Evolutionary conservation across 768 basidiomycete species (phyloP).

Genomic region (Podaxis sp.): DNA sequence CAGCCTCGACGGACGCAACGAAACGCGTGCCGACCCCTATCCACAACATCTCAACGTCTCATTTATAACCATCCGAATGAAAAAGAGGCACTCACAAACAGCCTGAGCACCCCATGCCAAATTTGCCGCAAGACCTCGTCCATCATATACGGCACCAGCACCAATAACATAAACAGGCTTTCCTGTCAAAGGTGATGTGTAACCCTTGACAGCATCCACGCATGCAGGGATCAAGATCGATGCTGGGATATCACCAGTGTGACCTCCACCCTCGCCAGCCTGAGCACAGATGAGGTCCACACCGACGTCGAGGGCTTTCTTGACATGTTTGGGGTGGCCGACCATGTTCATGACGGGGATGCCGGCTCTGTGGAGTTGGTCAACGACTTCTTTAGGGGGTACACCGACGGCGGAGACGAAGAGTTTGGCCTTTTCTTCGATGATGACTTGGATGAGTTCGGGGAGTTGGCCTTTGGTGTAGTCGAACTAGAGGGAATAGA

Average conservation of each 20-base stretch:
- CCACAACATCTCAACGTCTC: background rate
- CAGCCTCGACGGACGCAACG: slow-evolving; percentile 77
- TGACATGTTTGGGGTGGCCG: slow-evolving; percentile 89
- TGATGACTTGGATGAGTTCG: slow-evolving; percentile 85
- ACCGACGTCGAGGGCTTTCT: slow-evolving; percentile 76
- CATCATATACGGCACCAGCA: slow-evolving; percentile 90
- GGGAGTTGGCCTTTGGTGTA: slow-evolving; percentile 86
- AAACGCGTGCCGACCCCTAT: slow-evolving; percentile 83
- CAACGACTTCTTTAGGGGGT: slow-evolving; percentile 76
- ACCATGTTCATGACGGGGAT: slow-evolving; percentile 95
- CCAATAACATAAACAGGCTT: slow-evolving; percentile 84
- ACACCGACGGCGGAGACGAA: slow-evolving; percentile 93
- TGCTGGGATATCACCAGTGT: slow-evolving; percentile 81
- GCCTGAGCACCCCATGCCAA: slow-evolving; percentile 86
- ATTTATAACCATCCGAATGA: background rate
- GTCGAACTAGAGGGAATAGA: slow-evolving; percentile 50
- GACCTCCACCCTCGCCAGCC: slow-evolving; percentile 88
- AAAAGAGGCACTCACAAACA: slow-evolving; percentile 58
- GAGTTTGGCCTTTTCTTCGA: slow-evolving; percentile 81
- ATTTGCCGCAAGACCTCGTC: slow-evolving; percentile 82
- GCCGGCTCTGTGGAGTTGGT: slow-evolving; percentile 76
- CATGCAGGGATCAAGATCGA: slow-evolving; percentile 88
- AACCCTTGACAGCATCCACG: slow-evolving; percentile 78
- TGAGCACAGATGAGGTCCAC: slow-evolving; percentile 94
- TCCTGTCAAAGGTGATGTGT: slow-evolving; percentile 75